Percentiles rank a stretch among this genome's conserved stretches.
phyloP scores from a whole-genome alignment of 805 yeast species.

The Spathaspora girioi region DNA sequence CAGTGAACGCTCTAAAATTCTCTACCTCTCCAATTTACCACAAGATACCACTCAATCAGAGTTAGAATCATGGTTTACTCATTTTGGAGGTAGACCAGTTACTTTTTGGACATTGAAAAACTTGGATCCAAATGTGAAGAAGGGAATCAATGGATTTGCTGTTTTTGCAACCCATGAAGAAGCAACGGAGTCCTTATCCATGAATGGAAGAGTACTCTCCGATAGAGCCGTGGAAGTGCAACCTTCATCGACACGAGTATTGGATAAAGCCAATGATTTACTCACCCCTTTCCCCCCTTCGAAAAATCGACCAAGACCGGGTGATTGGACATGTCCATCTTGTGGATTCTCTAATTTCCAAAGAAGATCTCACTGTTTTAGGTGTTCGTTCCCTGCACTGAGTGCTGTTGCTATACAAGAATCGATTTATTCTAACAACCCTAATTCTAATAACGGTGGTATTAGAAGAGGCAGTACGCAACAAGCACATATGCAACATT shows the following conservation, averaged over 20 bases:
- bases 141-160: constrained; percentile 69
- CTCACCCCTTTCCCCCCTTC: constrained; percentile 83
- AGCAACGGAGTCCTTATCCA: constrained; percentile 69
- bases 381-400: constrained; percentile 85
- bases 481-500: neutral
- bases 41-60: constrained; percentile 87
- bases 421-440: constrained; percentile 38
- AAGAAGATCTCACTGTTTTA: constrained; percentile 87
- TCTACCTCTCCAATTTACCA: constrained; percentile 78
- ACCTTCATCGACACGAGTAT: constrained; percentile 74
- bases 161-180: constrained; percentile 83
- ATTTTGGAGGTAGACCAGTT: constrained; percentile 78
- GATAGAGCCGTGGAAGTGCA: constrained; percentile 80
- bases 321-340: constrained; percentile 97
- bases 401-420: constrained; percentile 69
- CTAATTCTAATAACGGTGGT: constrained; percentile 1
- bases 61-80: constrained; percentile 87
- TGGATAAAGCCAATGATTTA: constrained; percentile 80
- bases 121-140: constrained; percentile 26
- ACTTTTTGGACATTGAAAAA: constrained; percentile 85
- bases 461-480: neutral
- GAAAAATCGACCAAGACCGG: constrained; percentile 87
- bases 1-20: constrained; percentile 70
- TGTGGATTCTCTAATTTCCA: constrained; percentile 96
- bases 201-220: constrained; percentile 74